Evolutionary conservation across 139 green algal species (phyloP), one percentile per base, ranked within the genome.

Genomic region (Chlorella sp.): DNA sequence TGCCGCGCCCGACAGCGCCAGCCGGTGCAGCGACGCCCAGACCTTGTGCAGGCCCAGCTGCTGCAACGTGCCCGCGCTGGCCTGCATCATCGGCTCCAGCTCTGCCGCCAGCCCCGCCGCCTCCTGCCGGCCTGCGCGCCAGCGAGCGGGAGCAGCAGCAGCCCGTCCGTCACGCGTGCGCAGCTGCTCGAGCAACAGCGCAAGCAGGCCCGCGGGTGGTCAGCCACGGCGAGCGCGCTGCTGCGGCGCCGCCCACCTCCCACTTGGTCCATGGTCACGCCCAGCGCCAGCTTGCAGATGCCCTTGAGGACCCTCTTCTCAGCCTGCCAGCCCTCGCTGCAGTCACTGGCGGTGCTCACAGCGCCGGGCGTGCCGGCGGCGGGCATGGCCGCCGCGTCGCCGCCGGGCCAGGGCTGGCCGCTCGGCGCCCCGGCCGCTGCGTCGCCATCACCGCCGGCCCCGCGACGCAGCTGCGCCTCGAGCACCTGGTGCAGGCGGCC

Each of bases 251-350:
- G 6, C 63, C 5, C 63, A 67, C 70, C 73, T 43, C 62, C 73
- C 9, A 83, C 61, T 60, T 75, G 67, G 50, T 83, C 77, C 77
- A 83, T 83, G 29, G 77, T 83, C 12, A 83, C 77, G 8, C 71
- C 77, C 51, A 83, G 67, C 41, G 77, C 77, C 46, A 83, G 71
- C 73, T 79, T 79, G 61, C 77, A 83, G 27, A 83, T 58, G 29
- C 71, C 70, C 56, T 71, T 70, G n/a, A 83, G 56, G 33, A 71
- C 45, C 19, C 58, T 33, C 65, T 79, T 79, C 58, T 83, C 77
- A 3, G n/a, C 43, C 36, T 64, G 45, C 69, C 77, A 79, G 31
- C 71, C 62, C 12, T 40, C 41, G n/a, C 55, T 36, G n/a, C n/a
- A n/a, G n/a, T n/a, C n/a, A n/a, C n/a, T n/a, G n/a, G n/a, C n/a